Percentiles rank a stretch among this genome's conserved stretches.
phyloP scores from a whole-genome alignment of 164 flowering plant genomes.

The Vitis cinerea region DNA sequence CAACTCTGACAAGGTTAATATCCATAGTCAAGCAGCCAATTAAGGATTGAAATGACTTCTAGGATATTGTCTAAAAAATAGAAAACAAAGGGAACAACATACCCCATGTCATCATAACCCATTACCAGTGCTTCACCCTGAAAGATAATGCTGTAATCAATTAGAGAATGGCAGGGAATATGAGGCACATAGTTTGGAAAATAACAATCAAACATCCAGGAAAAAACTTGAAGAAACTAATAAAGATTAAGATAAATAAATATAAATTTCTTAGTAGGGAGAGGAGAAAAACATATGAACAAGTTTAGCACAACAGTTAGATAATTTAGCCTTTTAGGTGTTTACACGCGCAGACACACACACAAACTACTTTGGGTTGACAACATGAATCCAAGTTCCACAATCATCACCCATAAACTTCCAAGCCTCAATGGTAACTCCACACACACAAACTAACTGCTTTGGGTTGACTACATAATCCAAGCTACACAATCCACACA shows the following conservation, averaged over 20 bases:
- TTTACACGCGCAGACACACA: no score
- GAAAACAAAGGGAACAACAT: constrained; percentile 16
- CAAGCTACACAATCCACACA: no score
- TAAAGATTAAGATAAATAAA: background rate
- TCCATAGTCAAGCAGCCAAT: no score
- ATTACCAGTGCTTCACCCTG: constrained; percentile 76
- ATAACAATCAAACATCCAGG: background rate
- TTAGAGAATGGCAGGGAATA: background rate
- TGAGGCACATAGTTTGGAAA: background rate
- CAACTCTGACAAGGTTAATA: no score
- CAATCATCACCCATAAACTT: no score
- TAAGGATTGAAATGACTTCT: background rate
- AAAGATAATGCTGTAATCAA: constrained; percentile 13
- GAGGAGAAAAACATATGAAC: background rate
- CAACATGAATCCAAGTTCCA: no score
- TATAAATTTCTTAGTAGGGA: background rate
- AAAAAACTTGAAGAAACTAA: background rate
- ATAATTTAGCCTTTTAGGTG: no score
- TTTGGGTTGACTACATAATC: no score
- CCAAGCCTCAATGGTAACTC: no score
- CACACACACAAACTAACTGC: no score
- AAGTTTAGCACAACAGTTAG: background rate
- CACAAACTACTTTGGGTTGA: no score
- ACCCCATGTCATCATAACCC: constrained; percentile 87
- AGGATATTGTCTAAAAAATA: background rate